A percentile compares a stretch with the other conserved stretches of the same genome.
Conservation (phyloP, 2,329 filamentous ascomycete genomes). For the Cercospora nicotianae region DNA sequence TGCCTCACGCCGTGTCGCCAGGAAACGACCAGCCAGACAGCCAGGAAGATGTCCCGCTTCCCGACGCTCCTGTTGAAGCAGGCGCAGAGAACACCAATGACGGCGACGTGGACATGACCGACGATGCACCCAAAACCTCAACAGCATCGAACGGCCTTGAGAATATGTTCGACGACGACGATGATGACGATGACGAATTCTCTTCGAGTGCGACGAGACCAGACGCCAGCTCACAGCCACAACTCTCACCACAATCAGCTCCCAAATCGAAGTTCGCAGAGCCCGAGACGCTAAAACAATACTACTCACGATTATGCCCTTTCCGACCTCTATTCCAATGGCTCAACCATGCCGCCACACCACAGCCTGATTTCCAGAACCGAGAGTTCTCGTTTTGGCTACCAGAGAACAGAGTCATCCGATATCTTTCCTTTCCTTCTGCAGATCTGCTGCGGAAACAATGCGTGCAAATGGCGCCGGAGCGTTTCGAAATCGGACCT, state of each 20-base stretch:
- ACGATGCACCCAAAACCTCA: slow-evolving; percentile 9
- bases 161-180: slow-evolving; percentile 60
- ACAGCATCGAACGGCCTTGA: slow-evolving; percentile 45
- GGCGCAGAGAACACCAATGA: slow-evolving; percentile 24
- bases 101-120: slow-evolving; percentile 25
- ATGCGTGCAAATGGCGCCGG: slow-evolving; percentile 81
- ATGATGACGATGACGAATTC: slow-evolving; percentile 58
- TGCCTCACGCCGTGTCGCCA: slow-evolving; percentile 50
- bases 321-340: slow-evolving; percentile 95
- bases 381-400: slow-evolving; percentile 95
- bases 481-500: slow-evolving; percentile 97
- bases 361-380: slow-evolving; percentile 84
- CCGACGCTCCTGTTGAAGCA: slow-evolving; percentile 31
- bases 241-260: slow-evolving; percentile 19
- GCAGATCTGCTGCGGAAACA: slow-evolving; percentile 82
- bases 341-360: slow-evolving; percentile 89
- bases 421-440: slow-evolving; percentile 79
- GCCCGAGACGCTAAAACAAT: slow-evolving; percentile 83
- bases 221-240: slow-evolving; percentile 43
- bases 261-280: slow-evolving; percentile 55
- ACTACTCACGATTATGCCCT: slow-evolving; percentile 93
- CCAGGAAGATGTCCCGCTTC: slow-evolving; percentile 39
- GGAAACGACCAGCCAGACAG: slow-evolving; percentile 29
- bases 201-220: slow-evolving; percentile 55
- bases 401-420: slow-evolving; percentile 86